phyloP scores from a whole-genome alignment of 139 green algal species.

The Chlamydomonas sp. region DNA sequence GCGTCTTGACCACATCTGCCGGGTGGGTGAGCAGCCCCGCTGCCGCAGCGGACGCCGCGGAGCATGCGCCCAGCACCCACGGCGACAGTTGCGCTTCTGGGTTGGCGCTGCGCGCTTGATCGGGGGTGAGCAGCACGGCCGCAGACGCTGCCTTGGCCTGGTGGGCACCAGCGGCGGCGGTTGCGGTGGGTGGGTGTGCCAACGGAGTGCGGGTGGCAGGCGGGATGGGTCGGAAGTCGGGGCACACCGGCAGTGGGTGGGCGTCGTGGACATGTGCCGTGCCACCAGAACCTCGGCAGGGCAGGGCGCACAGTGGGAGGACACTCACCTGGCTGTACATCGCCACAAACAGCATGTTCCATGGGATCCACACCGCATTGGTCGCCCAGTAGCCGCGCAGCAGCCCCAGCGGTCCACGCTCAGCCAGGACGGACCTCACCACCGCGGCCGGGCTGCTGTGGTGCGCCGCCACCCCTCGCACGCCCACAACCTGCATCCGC shows the following conservation, averaged over 20 bases:
- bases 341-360: conserved; percentile 72
- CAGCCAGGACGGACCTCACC: conserved; percentile 13
- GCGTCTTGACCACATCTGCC: conserved; percentile 75
- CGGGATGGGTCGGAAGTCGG: too few species aligned
- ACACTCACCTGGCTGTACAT: conserved; percentile 54
- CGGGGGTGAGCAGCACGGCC: too few species aligned
- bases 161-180: too few species aligned
- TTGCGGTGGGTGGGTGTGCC: too few species aligned
- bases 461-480: conserved; percentile 4
- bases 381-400: conserved; percentile 50
- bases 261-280: too few species aligned
- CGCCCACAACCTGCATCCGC: conserved; percentile 56
- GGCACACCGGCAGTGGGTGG: too few species aligned
- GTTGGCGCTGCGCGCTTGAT: too few species aligned
- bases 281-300: too few species aligned
- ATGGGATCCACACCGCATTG: conserved; percentile 74
- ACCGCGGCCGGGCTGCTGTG: neutral
- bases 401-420: conserved; percentile 24
- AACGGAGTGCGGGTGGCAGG: too few species aligned
- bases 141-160: too few species aligned
- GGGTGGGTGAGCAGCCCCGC: conserved; percentile 63
- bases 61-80: conserved; percentile 30
- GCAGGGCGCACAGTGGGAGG: too few species aligned
- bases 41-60: conserved; percentile 39
- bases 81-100: conserved; percentile 28